phyloP scores from a whole-genome alignment of 1,284 basidiomycete genomes.

The Pseudozyma flocculosa region DNA sequence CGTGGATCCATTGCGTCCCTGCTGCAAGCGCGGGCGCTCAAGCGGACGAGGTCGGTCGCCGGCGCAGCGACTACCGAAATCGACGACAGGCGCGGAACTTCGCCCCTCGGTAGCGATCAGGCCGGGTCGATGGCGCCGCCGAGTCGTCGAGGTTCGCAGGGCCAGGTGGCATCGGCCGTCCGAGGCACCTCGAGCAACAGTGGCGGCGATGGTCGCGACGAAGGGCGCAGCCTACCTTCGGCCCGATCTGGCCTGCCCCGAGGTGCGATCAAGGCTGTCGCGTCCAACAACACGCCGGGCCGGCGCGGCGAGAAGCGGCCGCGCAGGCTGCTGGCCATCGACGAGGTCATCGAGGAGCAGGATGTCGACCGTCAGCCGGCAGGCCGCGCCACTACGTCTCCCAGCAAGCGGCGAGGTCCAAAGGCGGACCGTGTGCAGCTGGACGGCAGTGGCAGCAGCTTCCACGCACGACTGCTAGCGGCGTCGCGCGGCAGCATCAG shows the following conservation, averaged over 20 bases:
- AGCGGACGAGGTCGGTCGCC: neutral
- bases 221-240: conserved; percentile 13
- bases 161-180: neutral
- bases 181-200: neutral
- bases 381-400: neutral
- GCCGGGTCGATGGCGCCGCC: conserved; percentile 1
- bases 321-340: neutral
- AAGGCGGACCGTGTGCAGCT: conserved; percentile 18
- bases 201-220: neutral
- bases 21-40: conserved; percentile 21
- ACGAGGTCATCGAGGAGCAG: neutral
- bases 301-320: conserved; percentile 40
- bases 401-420: conserved; percentile 12
- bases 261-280: conserved; percentile 1
- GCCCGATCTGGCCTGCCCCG: conserved; percentile 5
- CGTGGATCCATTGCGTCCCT: conserved; percentile 25
- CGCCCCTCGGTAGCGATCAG: neutral
- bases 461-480: neutral
- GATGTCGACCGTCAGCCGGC: neutral
- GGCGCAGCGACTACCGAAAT: too few relatives aligned
- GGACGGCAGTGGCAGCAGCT: neutral
- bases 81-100: too few relatives aligned
- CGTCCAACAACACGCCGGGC: conserved; percentile 27
- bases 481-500: neutral
- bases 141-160: conserved; percentile 9